phyloP scores from a whole-genome alignment of 495 filamentous ascomycete genomes.

The Corynascus novoguineensis region DNA sequence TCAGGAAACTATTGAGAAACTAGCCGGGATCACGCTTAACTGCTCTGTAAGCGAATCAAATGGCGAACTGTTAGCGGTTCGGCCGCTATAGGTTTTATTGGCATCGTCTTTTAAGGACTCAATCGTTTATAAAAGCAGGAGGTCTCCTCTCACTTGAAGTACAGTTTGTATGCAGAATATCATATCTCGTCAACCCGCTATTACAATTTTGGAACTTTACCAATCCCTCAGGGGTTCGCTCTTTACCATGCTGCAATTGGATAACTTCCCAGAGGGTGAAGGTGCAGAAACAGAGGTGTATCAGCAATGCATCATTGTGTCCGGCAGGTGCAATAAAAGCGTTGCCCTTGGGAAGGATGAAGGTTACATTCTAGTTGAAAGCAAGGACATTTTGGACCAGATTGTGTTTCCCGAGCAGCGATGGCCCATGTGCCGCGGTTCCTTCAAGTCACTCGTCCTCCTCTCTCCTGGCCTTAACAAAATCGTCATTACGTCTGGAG shows the following conservation, averaged over 20 bases:
- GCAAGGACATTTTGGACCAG: neutral
- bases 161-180: too few species aligned
- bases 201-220: neutral
- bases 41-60: too few species aligned
- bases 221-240: neutral
- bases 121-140: too few species aligned
- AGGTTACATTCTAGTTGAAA: conserved; percentile 8
- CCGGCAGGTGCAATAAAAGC: conserved; percentile 1
- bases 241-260: conserved; percentile 7
- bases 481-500: conserved; percentile 26
- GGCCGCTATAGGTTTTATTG: too few species aligned
- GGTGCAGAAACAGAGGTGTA: conserved; percentile 10
- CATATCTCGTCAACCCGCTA: neutral
- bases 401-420: conserved; percentile 23
- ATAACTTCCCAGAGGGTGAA: conserved; percentile 8
- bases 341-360: neutral
- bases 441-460: conserved; percentile 71
- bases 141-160: too few species aligned
- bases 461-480: conserved; percentile 67
- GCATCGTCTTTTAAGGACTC: too few species aligned
- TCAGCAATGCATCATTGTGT: conserved; percentile 19
- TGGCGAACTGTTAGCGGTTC: too few species aligned
- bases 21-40: too few species aligned
- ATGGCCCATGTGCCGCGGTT: conserved; percentile 68
- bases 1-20: too few species aligned